Percentiles rank a stretch among this genome's conserved stretches.
These are phyloP conservation scores for Avena eriantha DNA, from an alignment of 176 grass and related monocot species.

Conservation along the genomic window DNA sequence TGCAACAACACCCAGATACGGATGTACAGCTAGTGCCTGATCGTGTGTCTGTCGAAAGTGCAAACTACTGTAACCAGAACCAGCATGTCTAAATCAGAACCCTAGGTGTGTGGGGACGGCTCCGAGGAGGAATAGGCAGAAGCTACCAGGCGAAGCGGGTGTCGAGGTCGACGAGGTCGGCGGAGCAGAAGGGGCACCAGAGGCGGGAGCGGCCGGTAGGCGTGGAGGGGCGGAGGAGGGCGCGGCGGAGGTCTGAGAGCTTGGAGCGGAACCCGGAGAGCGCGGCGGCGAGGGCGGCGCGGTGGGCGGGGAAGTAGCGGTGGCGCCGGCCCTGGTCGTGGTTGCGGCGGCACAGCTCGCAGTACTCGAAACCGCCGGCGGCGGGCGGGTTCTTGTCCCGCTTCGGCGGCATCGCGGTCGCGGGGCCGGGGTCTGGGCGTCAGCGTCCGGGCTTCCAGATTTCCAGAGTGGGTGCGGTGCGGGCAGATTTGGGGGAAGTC, in stretches of 20 bases:
- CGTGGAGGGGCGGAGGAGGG: slow-evolving; percentile 47
- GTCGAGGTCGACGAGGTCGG: slow-evolving; percentile 60
- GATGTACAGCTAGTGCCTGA: slow-evolving; percentile 1
- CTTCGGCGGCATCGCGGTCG: slow-evolving; percentile 41
- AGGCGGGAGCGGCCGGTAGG: slow-evolving; percentile 37
- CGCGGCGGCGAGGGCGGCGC: slow-evolving; percentile 42
- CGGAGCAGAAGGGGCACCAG: slow-evolving; percentile 80
- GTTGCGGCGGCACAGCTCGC: slow-evolving; percentile 76
- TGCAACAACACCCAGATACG: neutral
- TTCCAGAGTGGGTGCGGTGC: neutral
- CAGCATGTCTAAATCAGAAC: slow-evolving; percentile 11
- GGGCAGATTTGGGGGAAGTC: neutral
- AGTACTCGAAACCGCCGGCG: slow-evolving; percentile 55
- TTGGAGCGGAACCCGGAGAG: slow-evolving; percentile 74
- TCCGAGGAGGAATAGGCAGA: neutral
- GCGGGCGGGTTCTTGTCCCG: neutral
- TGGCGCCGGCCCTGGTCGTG: slow-evolving; percentile 85
- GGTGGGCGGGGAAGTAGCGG: slow-evolving; percentile 66
- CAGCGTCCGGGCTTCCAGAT: neutral
- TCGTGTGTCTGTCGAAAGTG: neutral
- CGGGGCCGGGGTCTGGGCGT: neutral
- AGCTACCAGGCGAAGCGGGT: slow-evolving; percentile 66
- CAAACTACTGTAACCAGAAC: neutral
- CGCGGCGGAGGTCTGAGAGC: slow-evolving; percentile 64
- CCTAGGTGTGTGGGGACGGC: slow-evolving; percentile 12